Evolutionary conservation across 306 rosid genomes (phyloP).

Genomic region (Citrullus amarus): DNA sequence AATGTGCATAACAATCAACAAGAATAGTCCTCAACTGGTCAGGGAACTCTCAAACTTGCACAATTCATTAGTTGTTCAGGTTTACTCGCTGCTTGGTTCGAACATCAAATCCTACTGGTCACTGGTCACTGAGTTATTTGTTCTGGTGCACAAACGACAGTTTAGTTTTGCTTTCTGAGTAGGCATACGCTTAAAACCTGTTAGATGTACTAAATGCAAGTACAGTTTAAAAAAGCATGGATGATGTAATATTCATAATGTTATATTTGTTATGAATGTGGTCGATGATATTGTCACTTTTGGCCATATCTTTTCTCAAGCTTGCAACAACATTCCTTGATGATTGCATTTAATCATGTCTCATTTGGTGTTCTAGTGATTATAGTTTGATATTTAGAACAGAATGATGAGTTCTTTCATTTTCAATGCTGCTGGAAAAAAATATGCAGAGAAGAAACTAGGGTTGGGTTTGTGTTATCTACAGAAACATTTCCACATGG

Average conservation of each 20-base stretch:
- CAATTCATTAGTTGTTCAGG: neutral
- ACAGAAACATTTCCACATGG: neutral
- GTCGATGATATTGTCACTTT: too few species aligned
- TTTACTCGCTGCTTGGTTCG: neutral
- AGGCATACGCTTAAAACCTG: neutral
- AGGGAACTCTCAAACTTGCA: conserved; percentile 5
- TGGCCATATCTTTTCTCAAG: too few species aligned
- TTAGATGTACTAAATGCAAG: neutral
- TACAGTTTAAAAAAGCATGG: neutral
- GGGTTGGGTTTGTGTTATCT: too few species aligned
- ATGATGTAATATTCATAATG: neutral
- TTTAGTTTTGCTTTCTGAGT: neutral
- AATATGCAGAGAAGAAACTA: neutral
- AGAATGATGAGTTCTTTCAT: neutral
- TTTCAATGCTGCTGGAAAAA: neutral
- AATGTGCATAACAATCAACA: conserved; percentile 28
- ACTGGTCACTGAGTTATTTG: neutral
- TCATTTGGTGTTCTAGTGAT: neutral
- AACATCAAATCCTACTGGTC: neutral
- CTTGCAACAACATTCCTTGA: neutral
- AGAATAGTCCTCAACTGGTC: conserved; percentile 23
- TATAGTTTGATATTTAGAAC: neutral
- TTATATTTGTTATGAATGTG: neutral
- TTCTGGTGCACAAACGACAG: neutral
- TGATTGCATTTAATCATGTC: neutral